phyloP scores from a whole-genome alignment of 2,329 filamentous ascomycete genomes.

The Colletotrichum eremochloae region DNA sequence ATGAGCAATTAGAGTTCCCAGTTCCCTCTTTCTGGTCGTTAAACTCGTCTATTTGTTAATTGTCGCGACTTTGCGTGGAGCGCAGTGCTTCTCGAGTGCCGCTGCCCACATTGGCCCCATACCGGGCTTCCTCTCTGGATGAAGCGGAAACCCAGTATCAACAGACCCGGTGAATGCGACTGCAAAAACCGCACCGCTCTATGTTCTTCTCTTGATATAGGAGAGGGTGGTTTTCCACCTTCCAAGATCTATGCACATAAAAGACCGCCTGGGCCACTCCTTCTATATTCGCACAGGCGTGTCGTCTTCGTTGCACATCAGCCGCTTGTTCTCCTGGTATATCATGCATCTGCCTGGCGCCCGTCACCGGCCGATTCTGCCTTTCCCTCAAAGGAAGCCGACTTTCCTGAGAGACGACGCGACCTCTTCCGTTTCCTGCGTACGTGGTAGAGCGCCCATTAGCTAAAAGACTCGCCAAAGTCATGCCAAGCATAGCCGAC shows the following conservation, averaged over 20 bases:
- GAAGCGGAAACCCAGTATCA: not conserved
- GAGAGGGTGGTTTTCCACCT: slow-evolving; percentile 59
- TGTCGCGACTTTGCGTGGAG: slow-evolving; percentile 21
- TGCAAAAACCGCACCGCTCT: slow-evolving; percentile 15
- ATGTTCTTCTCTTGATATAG: slow-evolving; percentile 55
- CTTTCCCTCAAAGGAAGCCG: slow-evolving; percentile 60
- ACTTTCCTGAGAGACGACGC: slow-evolving; percentile 53
- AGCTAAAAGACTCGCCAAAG: slow-evolving; percentile 43
- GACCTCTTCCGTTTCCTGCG: slow-evolving; percentile 54
- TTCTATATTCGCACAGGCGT: slow-evolving; percentile 16
- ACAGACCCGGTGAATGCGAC: slow-evolving; percentile 18
- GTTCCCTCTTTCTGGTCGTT: slow-evolving; percentile 3
- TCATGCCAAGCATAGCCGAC: slow-evolving; percentile 18
- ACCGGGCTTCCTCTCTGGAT: slow-evolving; percentile 15
- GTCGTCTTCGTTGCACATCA: slow-evolving; percentile 24
- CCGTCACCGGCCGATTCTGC: not conserved
- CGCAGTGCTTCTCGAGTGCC: slow-evolving; percentile 25
- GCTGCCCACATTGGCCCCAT: slow-evolving; percentile 23
- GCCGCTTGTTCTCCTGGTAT: slow-evolving; percentile 6
- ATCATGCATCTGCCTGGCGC: slow-evolving; percentile 8
- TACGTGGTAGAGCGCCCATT: slow-evolving; percentile 44
- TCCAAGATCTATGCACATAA: slow-evolving; percentile 60
- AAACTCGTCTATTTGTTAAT: slow-evolving; percentile 32
- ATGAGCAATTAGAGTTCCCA: slow-evolving; percentile 21
- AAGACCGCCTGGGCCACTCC: slow-evolving; percentile 45